These are phyloP conservation scores for Sonneratia alba DNA, from an alignment of 345 rosid genomes.

Conservation along the genomic window DNA sequence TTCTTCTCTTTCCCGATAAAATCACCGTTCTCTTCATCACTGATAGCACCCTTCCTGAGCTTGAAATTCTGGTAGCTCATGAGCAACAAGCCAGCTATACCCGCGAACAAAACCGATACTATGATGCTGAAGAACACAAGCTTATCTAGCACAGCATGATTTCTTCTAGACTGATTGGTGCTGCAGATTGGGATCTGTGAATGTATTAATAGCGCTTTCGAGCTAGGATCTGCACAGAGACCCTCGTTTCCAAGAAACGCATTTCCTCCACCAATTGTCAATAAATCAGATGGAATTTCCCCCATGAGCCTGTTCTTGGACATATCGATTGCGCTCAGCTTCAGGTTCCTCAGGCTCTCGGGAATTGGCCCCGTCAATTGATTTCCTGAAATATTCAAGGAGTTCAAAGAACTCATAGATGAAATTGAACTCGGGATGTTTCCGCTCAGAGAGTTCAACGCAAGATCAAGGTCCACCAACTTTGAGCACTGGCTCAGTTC, in stretches of 20 bases:
- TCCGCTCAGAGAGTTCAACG: constrained; percentile 51
- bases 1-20: constrained; percentile 20
- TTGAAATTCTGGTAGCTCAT: constrained; percentile 43
- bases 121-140: constrained; percentile 32
- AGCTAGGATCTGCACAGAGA: constrained; percentile 43
- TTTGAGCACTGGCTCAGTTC: constrained; percentile 38
- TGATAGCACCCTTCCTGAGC: constrained; percentile 19
- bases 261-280: constrained; percentile 47
- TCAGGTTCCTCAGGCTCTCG: constrained; percentile 37
- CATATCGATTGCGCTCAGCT: constrained; percentile 71
- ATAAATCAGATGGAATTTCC: constrained; percentile 47
- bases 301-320: constrained; percentile 61
- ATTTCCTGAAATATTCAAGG: constrained; percentile 71
- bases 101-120: constrained; percentile 28
- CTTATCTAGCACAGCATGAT: constrained; percentile 17
- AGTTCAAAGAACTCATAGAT: constrained; percentile 46
- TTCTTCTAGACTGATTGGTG: constrained; percentile 18
- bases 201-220: constrained; percentile 10
- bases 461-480: constrained; percentile 74
- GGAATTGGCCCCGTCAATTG: constrained; percentile 53
- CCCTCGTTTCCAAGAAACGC: constrained; percentile 51
- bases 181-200: constrained; percentile 33
- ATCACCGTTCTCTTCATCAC: constrained; percentile 10
- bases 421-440: constrained; percentile 39
- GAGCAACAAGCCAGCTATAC: constrained; percentile 36